A percentile compares a stretch with the other conserved stretches of the same genome.
These are phyloP conservation scores for Exophiala calicioides DNA, from an alignment of 2,329 filamentous ascomycete species.

Conservation along the genomic window DNA sequence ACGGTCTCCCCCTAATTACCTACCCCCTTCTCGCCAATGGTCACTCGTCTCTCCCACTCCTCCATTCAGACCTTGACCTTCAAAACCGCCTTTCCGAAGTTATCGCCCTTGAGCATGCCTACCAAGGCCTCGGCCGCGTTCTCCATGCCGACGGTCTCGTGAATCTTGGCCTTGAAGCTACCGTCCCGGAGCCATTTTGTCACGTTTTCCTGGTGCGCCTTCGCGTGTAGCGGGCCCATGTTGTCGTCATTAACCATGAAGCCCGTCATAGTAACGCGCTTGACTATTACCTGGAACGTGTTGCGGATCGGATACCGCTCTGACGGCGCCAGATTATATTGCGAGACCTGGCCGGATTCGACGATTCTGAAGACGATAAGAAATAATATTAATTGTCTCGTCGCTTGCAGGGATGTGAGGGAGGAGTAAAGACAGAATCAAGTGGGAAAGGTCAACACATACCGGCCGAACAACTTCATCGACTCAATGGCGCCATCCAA, in stretches of 20 bases:
- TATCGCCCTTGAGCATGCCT: constrained; percentile 73
- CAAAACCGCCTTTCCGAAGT: constrained; percentile 83
- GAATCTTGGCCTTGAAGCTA: constrained; percentile 70
- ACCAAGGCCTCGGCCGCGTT: constrained; percentile 72
- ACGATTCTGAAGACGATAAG: constrained; percentile 16
- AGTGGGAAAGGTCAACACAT: constrained; percentile 1
- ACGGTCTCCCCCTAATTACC: no score
- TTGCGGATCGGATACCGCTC: constrained; percentile 69
- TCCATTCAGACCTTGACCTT: constrained; percentile 51
- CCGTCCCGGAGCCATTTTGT: constrained; percentile 73
- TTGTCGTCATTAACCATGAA: constrained; percentile 70
- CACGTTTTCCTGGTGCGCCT: constrained; percentile 75
- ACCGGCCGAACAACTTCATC: constrained; percentile 65
- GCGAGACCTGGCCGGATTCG: constrained; percentile 57
- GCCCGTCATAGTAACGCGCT: constrained; percentile 68
- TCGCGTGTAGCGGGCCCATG: constrained; percentile 65
- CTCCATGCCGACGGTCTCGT: constrained; percentile 74
- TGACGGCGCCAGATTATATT: constrained; percentile 66
- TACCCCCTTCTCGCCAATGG: not conserved
- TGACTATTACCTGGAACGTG: constrained; percentile 64
- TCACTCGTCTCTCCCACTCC: not conserved
- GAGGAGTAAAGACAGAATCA: not conserved
- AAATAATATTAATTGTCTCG: not conserved
- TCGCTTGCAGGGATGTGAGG: not conserved
- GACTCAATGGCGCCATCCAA: constrained; percentile 58